A percentile compares a stretch with the other conserved stretches of the same genome.
Evolutionary conservation across 2,329 filamentous ascomycete genomes (phyloP).

Genomic region (Fusarium xylarioides): DNA sequence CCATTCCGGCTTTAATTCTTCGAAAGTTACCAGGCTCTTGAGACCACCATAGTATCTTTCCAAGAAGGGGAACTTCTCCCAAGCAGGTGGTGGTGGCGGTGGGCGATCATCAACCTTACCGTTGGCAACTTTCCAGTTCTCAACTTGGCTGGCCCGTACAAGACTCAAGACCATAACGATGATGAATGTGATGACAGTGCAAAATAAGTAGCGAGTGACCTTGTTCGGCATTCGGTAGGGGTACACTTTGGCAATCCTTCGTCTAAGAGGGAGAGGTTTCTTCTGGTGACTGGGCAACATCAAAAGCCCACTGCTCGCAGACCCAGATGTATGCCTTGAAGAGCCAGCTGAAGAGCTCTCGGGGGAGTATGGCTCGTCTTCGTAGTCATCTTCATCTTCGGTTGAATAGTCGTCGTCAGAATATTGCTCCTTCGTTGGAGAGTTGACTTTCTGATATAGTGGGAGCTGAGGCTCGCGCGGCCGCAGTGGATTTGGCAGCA

Average conservation of each 20-base stretch:
- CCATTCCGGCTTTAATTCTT: slow-evolving; percentile 81
- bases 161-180: slow-evolving; percentile 81
- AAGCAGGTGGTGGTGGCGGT: slow-evolving; percentile 72
- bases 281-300: slow-evolving; percentile 54
- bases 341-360: slow-evolving; percentile 57
- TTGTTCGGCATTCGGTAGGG: slow-evolving; percentile 74
- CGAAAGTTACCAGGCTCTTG: slow-evolving; percentile 70
- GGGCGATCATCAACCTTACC: slow-evolving; percentile 56
- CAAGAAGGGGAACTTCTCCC: slow-evolving; percentile 88
- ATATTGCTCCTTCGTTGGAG: slow-evolving; percentile 59
- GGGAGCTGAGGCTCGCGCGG: slow-evolving; percentile 60
- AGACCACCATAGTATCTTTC: slow-evolving; percentile 92
- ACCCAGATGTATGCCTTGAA: slow-evolving; percentile 64
- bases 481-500: slow-evolving; percentile 58
- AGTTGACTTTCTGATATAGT: slow-evolving; percentile 57
- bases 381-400: slow-evolving; percentile 57
- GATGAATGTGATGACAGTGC: slow-evolving; percentile 74
- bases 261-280: slow-evolving; percentile 28
- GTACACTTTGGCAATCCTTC: slow-evolving; percentile 42
- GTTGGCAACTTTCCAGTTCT: slow-evolving; percentile 70
- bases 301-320: slow-evolving; percentile 53
- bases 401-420: slow-evolving; percentile 61
- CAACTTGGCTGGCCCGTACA: slow-evolving; percentile 76
- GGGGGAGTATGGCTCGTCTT: slow-evolving; percentile 54
- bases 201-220: slow-evolving; percentile 80